Percentiles rank a stretch among this genome's conserved stretches.
Evolutionary conservation across 2,329 filamentous ascomycete species (phyloP).

Genomic region (Rutstroemia sp.): DNA sequence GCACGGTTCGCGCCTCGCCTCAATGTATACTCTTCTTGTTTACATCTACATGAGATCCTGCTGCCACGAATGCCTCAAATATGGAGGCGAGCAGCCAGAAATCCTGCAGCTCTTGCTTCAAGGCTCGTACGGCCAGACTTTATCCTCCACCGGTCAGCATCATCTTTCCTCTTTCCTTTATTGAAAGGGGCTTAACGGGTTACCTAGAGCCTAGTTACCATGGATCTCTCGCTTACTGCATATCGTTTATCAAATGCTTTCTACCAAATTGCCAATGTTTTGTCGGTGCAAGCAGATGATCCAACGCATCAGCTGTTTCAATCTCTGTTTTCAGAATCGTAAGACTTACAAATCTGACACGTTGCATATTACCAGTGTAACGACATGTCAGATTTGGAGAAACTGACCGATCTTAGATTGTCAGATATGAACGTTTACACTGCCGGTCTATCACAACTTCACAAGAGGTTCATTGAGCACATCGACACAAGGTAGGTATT

Average conservation of each 20-base stretch:
- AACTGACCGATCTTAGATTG: constrained; percentile 1
- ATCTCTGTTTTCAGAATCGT: too few species aligned
- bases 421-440: neutral
- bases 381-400: constrained; percentile 1
- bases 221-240: constrained; percentile 1
- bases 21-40: neutral
- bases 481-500: neutral
- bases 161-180: neutral
- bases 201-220: neutral
- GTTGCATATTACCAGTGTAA: neutral
- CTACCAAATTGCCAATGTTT: neutral
- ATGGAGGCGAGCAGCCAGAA: neutral
- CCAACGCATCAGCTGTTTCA: neutral
- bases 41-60: too few species aligned
- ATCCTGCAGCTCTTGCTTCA: neutral
- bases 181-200: neutral
- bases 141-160: neutral
- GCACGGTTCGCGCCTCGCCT: neutral
- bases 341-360: neutral
- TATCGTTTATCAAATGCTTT: neutral
- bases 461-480: neutral
- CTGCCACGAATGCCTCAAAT: neutral
- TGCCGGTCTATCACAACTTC: too few species aligned
- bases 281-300: neutral
- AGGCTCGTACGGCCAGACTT: neutral